phyloP scores from a whole-genome alignment of 2,329 filamentous ascomycete genomes.

The Fusarium clavum region DNA sequence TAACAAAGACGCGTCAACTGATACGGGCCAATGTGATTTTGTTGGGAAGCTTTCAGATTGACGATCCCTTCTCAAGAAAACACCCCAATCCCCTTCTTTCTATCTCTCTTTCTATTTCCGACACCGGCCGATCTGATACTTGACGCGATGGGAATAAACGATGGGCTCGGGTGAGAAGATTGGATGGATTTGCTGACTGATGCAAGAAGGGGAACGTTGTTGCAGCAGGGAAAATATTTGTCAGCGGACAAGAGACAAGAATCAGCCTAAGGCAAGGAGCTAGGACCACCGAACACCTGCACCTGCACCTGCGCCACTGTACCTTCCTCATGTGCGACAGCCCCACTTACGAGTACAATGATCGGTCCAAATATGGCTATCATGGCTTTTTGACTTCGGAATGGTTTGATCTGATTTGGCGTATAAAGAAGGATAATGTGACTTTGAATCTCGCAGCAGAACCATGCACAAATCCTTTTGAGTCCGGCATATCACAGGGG shows the following conservation, averaged over 20 bases:
- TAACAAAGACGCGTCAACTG: conserved; percentile 27
- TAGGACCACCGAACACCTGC: conserved; percentile 25
- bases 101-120: neutral
- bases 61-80: conserved; percentile 3
- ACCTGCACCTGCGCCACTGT: neutral
- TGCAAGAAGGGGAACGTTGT: conserved; percentile 35
- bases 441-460: conserved; percentile 6
- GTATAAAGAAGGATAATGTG: neutral
- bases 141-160: conserved; percentile 29
- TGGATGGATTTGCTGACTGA: conserved; percentile 37
- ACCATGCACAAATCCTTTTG: neutral
- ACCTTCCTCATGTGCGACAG: conserved; percentile 2
- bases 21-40: neutral
- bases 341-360: conserved; percentile 19
- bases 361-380: conserved; percentile 20
- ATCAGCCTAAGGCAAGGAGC: conserved; percentile 16
- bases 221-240: conserved; percentile 44
- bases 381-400: conserved; percentile 8
- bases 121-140: conserved; percentile 11
- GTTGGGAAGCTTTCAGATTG: neutral
- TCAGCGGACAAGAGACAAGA: conserved; percentile 38
- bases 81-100: neutral
- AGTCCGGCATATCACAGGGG: neutral
- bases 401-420: conserved; percentile 8
- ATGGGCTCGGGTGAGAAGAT: conserved; percentile 17